Conservation (phyloP, 768 basidiomycete genomes). For the Phylloporus arenicola region DNA sequence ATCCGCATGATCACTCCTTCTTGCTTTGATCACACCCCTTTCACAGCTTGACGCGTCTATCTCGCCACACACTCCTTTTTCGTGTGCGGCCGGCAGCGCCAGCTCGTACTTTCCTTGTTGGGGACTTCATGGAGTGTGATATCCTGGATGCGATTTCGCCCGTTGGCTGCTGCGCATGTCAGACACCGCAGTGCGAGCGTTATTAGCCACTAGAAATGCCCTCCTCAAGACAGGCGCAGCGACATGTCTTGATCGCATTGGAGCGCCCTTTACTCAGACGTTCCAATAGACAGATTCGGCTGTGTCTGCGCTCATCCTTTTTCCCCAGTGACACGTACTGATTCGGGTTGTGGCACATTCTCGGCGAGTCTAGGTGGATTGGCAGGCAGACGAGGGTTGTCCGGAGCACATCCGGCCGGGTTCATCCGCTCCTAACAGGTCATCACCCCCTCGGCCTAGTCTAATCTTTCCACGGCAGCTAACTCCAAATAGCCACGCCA, state of each 20-base stretch:
- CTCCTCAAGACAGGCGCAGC: background rate
- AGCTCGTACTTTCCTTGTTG: background rate
- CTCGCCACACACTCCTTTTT: background rate
- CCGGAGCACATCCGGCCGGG: background rate
- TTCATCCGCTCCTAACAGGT: background rate
- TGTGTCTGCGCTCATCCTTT: background rate
- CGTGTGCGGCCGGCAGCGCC: background rate
- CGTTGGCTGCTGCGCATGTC: background rate
- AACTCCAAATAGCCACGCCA: background rate
- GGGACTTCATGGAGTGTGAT: background rate
- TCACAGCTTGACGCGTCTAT: slow-evolving; percentile 5
- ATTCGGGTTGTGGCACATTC: background rate
- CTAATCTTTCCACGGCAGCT: background rate
- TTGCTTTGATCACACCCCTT: slow-evolving; percentile 13
- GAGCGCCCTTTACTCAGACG: background rate
- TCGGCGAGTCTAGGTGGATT: background rate
- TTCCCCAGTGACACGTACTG: background rate
- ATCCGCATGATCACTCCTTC: slow-evolving; percentile 6
- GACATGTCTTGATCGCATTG: too few species aligned
- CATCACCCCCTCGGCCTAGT: background rate
- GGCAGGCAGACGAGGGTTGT: background rate
- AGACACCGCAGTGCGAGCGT: slow-evolving; percentile 2
- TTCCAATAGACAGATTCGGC: slow-evolving; percentile 1
- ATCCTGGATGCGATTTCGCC: background rate
- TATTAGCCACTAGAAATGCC: background rate